Evolutionary conservation across 1,284 basidiomycete species (phyloP), one percentile per base, ranked within the genome.

Genomic region (Ceratobasidium sp.): DNA sequence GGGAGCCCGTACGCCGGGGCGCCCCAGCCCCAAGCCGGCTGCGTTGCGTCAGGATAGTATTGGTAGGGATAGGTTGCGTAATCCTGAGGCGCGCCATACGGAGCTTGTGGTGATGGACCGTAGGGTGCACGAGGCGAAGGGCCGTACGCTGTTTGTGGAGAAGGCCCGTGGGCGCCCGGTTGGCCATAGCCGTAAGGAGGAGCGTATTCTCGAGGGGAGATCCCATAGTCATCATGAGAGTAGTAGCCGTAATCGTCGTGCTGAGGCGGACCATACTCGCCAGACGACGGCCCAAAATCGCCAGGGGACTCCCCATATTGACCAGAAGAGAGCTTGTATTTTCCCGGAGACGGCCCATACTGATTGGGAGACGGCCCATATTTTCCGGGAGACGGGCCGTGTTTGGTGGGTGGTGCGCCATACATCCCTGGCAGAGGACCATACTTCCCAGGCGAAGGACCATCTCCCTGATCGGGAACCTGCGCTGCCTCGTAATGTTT

Each of bases 401-500:
- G 36, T 24, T 27, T 62, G 59, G 0, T 22, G 36, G 7, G 59
- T 45, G 19, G 41, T n/a, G 51, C 51, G n/a, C 51, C 51, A 24
- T 27, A 27, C n/a, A 53, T 22, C 19, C 19, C 22, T 2, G 62
- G 62, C 41, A 41, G 59, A 31, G 53, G 66, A 7, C 66, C 54
- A 41, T 71, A 53, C 19, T 31, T 47, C 8, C 44, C 41, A 2
- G 66, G 66, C 36, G 50, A 51, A 29, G 31, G 48, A 41, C 33
- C 47, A n/a, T 44, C 24, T 19, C 27, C 64, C n/a, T 17, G 8
- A 29, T 53, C 51, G 22, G 63, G 1, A 19, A 9, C 27, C 7
- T 45, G 47, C 33, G 24, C 56, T 5, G 69, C 56, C 29, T 72
- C 57, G 57, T 72, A 72, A 36, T 62, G 69, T 29, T 57, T 60